Evolutionary conservation across 805 yeast genomes (phyloP).

Genomic region (Monosporozyma yasuniensis): DNA sequence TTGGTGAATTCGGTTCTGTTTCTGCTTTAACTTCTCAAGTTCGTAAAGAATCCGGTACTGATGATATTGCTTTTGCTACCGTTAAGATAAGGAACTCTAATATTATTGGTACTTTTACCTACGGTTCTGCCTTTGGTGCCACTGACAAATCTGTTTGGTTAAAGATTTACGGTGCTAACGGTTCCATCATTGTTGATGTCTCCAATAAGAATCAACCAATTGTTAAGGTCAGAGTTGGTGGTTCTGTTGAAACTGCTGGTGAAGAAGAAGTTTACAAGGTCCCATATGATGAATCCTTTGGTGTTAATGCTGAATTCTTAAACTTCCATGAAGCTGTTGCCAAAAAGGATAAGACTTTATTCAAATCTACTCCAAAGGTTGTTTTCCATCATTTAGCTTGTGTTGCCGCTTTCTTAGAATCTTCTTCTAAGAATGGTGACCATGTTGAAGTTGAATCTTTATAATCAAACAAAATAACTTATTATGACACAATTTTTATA

Average conservation of each 20-base stretch:
- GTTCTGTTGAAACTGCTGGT: slow-evolving; percentile 19
- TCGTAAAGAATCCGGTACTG: slow-evolving; percentile 68
- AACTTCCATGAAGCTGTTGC: slow-evolving; percentile 53
- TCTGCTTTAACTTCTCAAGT: slow-evolving; percentile 74
- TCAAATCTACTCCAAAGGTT: slow-evolving; percentile 56
- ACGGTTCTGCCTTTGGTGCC: slow-evolving; percentile 82
- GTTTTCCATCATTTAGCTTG: slow-evolving; percentile 92
- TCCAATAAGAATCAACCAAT: slow-evolving; percentile 35
- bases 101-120: slow-evolving; percentile 74
- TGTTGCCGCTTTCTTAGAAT: slow-evolving; percentile 75
- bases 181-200: slow-evolving; percentile 62
- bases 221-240: slow-evolving; percentile 29
- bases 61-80: slow-evolving; percentile 71
- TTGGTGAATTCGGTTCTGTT: slow-evolving; percentile 65
- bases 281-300: slow-evolving; percentile 40
- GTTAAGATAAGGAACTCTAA: slow-evolving; percentile 48
- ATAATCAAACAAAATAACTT: too few species aligned
- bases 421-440: slow-evolving; percentile 47
- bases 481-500: too few species aligned
- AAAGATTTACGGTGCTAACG: slow-evolving; percentile 69
- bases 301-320: slow-evolving; percentile 46
- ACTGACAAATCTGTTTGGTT: slow-evolving; percentile 59
- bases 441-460: slow-evolving; percentile 37
- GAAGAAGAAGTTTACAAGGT: slow-evolving; percentile 31
- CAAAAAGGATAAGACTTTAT: slow-evolving; percentile 49